Evolutionary conservation across 331 rosid species (phyloP).

Genomic region (Rosa hybrid): DNA sequence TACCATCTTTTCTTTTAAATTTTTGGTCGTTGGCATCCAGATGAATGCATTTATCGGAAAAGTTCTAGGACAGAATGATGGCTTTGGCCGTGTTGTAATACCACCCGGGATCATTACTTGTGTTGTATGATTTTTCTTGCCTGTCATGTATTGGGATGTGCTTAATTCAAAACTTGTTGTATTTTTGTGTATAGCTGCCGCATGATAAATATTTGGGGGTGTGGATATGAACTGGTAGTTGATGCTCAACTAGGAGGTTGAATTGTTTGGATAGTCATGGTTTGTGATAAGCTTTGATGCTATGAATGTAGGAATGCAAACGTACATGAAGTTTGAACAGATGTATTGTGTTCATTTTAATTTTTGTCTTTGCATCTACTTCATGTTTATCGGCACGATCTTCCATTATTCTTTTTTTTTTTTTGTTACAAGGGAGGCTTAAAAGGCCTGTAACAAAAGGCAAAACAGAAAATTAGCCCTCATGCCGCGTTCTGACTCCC

Average conservation of each 20-base stretch:
- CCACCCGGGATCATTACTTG: background rate
- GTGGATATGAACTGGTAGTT: conserved; percentile 13
- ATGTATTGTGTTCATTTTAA: background rate
- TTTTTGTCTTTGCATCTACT: background rate
- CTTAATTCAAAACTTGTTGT: conserved; percentile 14
- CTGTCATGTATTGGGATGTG: conserved; percentile 23
- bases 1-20: conserved; percentile 81
- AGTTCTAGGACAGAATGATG: conserved; percentile 11
- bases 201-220: conserved; percentile 1
- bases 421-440: too few relatives aligned
- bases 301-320: background rate
- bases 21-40: conserved; percentile 75
- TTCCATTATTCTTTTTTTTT: background rate
- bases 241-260: conserved; percentile 11
- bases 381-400: background rate
- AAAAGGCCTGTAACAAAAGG: too few relatives aligned
- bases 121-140: conserved; percentile 26
- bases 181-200: conserved; percentile 21
- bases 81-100: conserved; percentile 13
- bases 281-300: background rate
- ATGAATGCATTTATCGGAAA: conserved; percentile 19
- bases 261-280: conserved; percentile 6
- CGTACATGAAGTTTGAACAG: conserved; percentile 8
- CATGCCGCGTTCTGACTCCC: too few relatives aligned
- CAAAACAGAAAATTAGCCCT: too few relatives aligned